A percentile compares a stretch with the other conserved stretches of the same genome.
These are phyloP conservation scores for Fusarium concolor DNA, from an alignment of 2,329 filamentous ascomycete species.

Conservation along the genomic window DNA sequence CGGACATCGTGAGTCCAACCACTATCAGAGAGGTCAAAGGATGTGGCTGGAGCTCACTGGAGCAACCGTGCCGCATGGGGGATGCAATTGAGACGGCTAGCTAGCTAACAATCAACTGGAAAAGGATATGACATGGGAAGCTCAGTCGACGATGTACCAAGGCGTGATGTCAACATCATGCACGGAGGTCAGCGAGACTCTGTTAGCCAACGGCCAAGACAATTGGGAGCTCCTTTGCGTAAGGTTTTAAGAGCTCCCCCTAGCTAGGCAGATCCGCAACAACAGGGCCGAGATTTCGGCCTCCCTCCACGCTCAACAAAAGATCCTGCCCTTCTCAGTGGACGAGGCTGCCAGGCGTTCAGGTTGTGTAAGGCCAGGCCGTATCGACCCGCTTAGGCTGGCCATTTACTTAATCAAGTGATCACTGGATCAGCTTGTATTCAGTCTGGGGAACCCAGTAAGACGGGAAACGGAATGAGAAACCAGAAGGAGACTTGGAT, in stretches of 20 bases:
- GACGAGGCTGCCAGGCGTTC: conserved; percentile 31
- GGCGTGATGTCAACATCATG: conserved; percentile 45
- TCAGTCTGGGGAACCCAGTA: conserved; percentile 16
- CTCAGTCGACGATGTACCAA: conserved; percentile 5
- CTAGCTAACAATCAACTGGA: conserved; percentile 18
- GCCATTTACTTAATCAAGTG: conserved; percentile 24
- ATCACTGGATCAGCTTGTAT: conserved; percentile 31
- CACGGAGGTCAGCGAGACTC: conserved; percentile 38
- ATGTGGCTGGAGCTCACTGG: conserved; percentile 48
- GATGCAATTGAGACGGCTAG: conserved; percentile 25
- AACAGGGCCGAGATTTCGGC: conserved; percentile 38
- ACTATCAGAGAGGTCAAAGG: conserved; percentile 26
- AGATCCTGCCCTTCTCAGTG: conserved; percentile 31
- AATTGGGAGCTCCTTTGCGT: conserved; percentile 26
- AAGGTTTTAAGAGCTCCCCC: conserved; percentile 39
- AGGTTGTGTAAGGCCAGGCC: conserved; percentile 26
- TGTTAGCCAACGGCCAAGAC: conserved; percentile 25
- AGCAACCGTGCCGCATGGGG: conserved; percentile 40
- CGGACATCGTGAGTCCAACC: conserved; percentile 40
- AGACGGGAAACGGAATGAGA: conserved; percentile 37
- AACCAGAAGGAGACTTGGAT: conserved; percentile 23
- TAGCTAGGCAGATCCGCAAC: conserved; percentile 35
- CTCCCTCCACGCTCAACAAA: conserved; percentile 40
- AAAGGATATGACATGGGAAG: conserved; percentile 18
- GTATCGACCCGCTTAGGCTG: conserved; percentile 9